Base-by-base conservation (phyloP, 1,139 yeast genomes). In the Suhomyces coccinellae region DNA sequence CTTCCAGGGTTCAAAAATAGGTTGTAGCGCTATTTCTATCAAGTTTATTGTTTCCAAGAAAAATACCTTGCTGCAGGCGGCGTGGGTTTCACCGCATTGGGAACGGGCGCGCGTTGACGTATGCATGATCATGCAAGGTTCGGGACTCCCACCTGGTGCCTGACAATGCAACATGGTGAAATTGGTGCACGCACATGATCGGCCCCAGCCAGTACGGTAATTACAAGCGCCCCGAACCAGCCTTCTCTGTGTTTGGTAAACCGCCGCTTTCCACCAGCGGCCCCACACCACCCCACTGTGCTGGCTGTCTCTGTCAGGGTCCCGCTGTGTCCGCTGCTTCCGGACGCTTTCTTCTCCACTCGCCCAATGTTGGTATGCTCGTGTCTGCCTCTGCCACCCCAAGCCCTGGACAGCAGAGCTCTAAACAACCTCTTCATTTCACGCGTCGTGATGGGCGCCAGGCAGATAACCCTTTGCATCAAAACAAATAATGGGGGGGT, bases 111-210 rank as follows among this genome's bases (percentile, higher is more conserved):
- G 24, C 24, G 24, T 34, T 34, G 36, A 34, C 36, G 36, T 34
- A 24, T 34, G 36, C 36, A 24, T 34, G 26, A 22, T 13, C 22
- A 12, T 12, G 13, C n/a, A 26, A 11, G 29, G n/a, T 10, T 26
- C 29, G 29, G 29, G 12, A 5, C 12, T 7, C 15, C 30, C 36
- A 14, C 15, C 2, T n/a, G 14, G 13, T 20, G 24, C 29, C 28
- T 14, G 15, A 34, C 14, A 34, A 34, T 34, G 36, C 22, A 34
- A 34, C 36, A 34, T 34, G 36, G 13, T 27, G 29, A 27, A 34
- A 34, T 34, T n/a, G 14, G 29, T 16, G 36, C 36, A 33, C 28
- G 9, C 11, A 20, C 10, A 11, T 29, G 29, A 16, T 6, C 14
- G 14, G 28, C 11, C 7, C 36, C 30, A 24, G 30, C 24, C 8